These are phyloP conservation scores for Monosporascus sp. DNA, from an alignment of 2,329 filamentous ascomycete genomes.

Conservation along the genomic window DNA sequence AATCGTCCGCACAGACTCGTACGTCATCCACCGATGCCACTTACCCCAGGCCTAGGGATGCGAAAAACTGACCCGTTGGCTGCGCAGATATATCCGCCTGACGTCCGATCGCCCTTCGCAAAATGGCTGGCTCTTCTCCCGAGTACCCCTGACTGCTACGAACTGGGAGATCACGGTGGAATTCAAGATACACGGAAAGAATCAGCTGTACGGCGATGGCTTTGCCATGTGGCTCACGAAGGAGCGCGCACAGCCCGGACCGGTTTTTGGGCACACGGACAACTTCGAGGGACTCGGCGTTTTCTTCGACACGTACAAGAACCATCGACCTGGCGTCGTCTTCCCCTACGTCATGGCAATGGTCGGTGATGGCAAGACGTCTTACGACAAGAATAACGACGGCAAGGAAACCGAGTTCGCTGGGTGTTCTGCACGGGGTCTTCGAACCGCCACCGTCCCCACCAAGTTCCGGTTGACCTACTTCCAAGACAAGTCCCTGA, in stretches of 20 bases:
- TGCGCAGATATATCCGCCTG: constrained; percentile 77
- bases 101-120: constrained; percentile 88
- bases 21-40: constrained; percentile 28
- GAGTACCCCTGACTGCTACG: constrained; percentile 89
- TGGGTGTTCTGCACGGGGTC: constrained; percentile 88
- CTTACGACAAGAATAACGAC: constrained; percentile 90
- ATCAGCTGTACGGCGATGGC: constrained; percentile 89
- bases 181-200: constrained; percentile 86
- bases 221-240: constrained; percentile 98
- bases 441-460: constrained; percentile 72
- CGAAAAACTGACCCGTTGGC: constrained; percentile 16
- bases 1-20: constrained; percentile 69
- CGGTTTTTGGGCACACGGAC: constrained; percentile 84
- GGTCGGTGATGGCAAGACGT: constrained; percentile 84
- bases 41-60: background rate
- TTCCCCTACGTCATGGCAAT: constrained; percentile 99
- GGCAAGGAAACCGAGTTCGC: constrained; percentile 90
- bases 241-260: constrained; percentile 72
- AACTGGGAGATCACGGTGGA: constrained; percentile 99
- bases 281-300: constrained; percentile 90
- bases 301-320: constrained; percentile 99
- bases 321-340: constrained; percentile 89
- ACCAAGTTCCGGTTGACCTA: constrained; percentile 89
- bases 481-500: constrained; percentile 91
- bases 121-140: constrained; percentile 87